These are phyloP conservation scores for Taxillus chinensis DNA, from an alignment of 164 flowering plant genomes.

Conservation along the genomic window DNA sequence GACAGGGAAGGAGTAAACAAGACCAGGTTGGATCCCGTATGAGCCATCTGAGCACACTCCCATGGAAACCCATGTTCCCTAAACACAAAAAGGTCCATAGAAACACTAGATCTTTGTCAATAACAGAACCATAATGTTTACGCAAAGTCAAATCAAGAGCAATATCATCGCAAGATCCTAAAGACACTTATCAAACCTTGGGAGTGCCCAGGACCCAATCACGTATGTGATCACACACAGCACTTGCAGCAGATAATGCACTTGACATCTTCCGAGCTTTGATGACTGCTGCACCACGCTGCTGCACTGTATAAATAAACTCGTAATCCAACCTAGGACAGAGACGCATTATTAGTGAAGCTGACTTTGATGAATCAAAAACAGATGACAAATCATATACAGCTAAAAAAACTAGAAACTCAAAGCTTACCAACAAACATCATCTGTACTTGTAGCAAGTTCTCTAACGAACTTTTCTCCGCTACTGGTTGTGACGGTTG, in stretches of 20 bases:
- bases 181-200: conserved; percentile 29
- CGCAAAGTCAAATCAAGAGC: background rate
- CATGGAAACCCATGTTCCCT: conserved; percentile 94
- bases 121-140: background rate
- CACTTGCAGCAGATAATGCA: conserved; percentile 91
- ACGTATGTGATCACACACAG: conserved; percentile 83
- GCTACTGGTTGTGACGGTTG: conserved; percentile 36
- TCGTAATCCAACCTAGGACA: conserved; percentile 49
- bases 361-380: background rate
- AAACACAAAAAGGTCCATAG: conserved; percentile 3
- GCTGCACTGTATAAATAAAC: conserved; percentile 68
- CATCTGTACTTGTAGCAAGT: conserved; percentile 52
- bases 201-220: conserved; percentile 86
- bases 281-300: conserved; percentile 77
- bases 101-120: background rate
- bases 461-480: conserved; percentile 48
- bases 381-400: background rate
- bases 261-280: conserved; percentile 74
- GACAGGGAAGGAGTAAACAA: conserved; percentile 87
- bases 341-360: background rate
- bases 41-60: conserved; percentile 93
- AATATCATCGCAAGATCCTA: too few relatives aligned
- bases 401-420: background rate
- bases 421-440: conserved; percentile 41
- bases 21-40: conserved; percentile 59